phyloP scores from a whole-genome alignment of 2,329 filamentous ascomycete species.

The Calonectria henricotiae region DNA sequence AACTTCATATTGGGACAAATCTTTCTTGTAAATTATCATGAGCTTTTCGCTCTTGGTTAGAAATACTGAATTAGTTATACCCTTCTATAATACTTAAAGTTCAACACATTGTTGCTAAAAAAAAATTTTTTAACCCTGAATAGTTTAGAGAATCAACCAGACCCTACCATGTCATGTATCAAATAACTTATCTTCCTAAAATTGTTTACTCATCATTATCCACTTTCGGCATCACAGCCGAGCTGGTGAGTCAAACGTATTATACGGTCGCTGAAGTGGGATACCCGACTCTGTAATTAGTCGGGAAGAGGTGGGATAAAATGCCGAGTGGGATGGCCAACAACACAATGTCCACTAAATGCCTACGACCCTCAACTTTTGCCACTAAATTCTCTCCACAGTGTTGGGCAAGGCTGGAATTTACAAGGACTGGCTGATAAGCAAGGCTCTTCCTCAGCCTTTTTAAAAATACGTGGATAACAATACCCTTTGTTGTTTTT shows the following conservation, averaged over 20 bases:
- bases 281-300: constrained; percentile 6
- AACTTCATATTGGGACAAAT: background rate
- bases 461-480: background rate
- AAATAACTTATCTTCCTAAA: background rate
- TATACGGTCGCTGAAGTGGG: constrained; percentile 8
- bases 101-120: background rate
- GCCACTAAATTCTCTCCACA: background rate
- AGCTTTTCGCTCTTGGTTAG: constrained; percentile 10
- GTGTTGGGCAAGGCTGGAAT: background rate
- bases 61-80: constrained; percentile 22
- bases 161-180: background rate
- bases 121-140: background rate
- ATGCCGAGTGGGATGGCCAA: constrained; percentile 28
- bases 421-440: background rate
- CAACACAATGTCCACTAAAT: constrained; percentile 1
- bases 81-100: constrained; percentile 16
- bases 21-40: background rate
- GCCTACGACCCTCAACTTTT: background rate
- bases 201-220: background rate
- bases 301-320: constrained; percentile 26
- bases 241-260: background rate
- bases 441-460: background rate
- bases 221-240: constrained; percentile 5
- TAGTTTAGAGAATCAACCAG: background rate
- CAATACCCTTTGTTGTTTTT: background rate